Conservation (phyloP, 2,329 filamentous ascomycete species). For the Penicillium sp. region DNA sequence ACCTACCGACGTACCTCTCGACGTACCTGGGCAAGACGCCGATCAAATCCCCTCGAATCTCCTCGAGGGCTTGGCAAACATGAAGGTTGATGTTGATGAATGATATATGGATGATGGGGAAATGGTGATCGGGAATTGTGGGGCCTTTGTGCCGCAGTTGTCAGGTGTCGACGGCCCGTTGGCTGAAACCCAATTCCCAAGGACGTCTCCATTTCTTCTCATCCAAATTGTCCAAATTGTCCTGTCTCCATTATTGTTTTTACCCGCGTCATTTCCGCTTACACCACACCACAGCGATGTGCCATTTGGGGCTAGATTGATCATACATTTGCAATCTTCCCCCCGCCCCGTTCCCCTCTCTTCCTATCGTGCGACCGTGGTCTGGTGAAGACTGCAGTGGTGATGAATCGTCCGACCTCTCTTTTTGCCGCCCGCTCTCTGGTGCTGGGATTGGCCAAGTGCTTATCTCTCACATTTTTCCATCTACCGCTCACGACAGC, state of each 20-base stretch:
- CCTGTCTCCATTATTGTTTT: neutral
- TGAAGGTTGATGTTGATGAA: too few species aligned
- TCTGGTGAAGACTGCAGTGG: neutral
- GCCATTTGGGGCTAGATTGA: neutral
- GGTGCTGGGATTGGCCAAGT: conserved; percentile 43
- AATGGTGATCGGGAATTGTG: neutral
- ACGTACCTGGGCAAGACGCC: too few species aligned
- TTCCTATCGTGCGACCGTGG: neutral
- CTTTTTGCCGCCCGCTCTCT: conserved; percentile 38
- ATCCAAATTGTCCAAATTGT: neutral
- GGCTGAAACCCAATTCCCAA: neutral
- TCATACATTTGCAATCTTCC: neutral
- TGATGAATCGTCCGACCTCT: conserved; percentile 1
- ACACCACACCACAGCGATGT: neutral
- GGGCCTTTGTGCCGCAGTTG: neutral
- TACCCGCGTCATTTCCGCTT: neutral
- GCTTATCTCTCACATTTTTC: conserved; percentile 38
- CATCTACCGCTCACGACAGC: conserved; percentile 42
- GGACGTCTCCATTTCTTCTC: neutral
- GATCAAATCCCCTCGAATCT: too few species aligned
- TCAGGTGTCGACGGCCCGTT: neutral
- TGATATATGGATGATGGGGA: too few species aligned
- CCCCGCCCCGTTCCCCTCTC: neutral
- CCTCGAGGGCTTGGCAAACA: too few species aligned
- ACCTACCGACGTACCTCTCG: too few species aligned